Conservation (phyloP, 768 basidiomycete genomes). For the Boletellus ananiceps region DNA sequence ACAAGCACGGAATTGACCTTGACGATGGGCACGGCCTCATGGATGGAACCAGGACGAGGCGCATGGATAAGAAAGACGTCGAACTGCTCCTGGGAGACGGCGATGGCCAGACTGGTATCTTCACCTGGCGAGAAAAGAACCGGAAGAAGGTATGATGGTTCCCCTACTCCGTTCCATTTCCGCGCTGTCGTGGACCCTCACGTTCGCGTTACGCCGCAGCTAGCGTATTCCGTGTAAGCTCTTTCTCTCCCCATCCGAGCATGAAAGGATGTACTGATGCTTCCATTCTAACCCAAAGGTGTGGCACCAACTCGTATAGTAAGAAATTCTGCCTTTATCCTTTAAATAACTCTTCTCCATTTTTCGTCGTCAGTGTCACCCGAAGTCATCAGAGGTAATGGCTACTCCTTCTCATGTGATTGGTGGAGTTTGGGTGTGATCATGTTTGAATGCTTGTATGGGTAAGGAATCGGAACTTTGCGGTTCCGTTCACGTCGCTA, state of each 20-base stretch:
- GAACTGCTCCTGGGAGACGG: slow-evolving; percentile 82
- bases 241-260: slow-evolving; percentile 16
- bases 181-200: slow-evolving; percentile 22
- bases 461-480: slow-evolving; percentile 46
- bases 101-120: slow-evolving; percentile 75
- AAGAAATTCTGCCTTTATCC: slow-evolving; percentile 34
- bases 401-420: slow-evolving; percentile 92
- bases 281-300: slow-evolving; percentile 45
- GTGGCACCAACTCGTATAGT: slow-evolving; percentile 87
- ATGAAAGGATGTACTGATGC: slow-evolving; percentile 15
- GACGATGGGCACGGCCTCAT: slow-evolving; percentile 66
- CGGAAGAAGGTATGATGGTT: slow-evolving; percentile 67
- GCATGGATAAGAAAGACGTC: slow-evolving; percentile 76
- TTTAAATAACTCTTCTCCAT: slow-evolving; percentile 26
- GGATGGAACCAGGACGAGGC: slow-evolving; percentile 70
- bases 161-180: slow-evolving; percentile 29
- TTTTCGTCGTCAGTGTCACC: slow-evolving; percentile 64
- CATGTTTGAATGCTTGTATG: slow-evolving; percentile 93
- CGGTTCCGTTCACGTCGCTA: slow-evolving; percentile 24
- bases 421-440: slow-evolving; percentile 99
- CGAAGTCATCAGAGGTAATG: slow-evolving; percentile 85
- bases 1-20: slow-evolving; percentile 93
- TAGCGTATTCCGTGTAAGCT: slow-evolving; percentile 85
- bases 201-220: slow-evolving; percentile 38
- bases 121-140: slow-evolving; percentile 96